A percentile compares a stretch with the other conserved stretches of the same genome.
phyloP scores from a whole-genome alignment of 192 early-diverging fungal genomes.

The Obelidium mucronatum region DNA sequence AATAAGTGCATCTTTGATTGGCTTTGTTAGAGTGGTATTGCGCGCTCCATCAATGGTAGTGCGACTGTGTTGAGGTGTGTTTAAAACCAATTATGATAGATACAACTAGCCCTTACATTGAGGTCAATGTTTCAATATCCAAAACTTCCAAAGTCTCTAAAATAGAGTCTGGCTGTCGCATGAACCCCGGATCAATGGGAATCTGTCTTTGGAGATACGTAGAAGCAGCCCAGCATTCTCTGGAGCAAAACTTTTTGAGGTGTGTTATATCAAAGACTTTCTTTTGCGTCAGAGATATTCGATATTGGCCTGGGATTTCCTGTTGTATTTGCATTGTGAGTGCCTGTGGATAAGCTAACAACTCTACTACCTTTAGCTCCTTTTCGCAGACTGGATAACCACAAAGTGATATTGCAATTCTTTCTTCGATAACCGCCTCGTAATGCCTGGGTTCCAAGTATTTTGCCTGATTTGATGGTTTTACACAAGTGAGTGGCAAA shows the following conservation, averaged over 20 bases:
- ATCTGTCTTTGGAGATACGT: slow-evolving; percentile 77
- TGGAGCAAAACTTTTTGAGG: slow-evolving; percentile 73
- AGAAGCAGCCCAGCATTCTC: slow-evolving; percentile 74
- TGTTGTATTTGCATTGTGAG: slow-evolving; percentile 33
- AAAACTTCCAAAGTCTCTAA: slow-evolving; percentile 4
- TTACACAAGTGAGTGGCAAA: too few species aligned
- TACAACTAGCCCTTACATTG: neutral
- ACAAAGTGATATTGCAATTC: slow-evolving; percentile 57
- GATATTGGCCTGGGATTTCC: slow-evolving; percentile 63
- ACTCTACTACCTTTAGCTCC: slow-evolving; percentile 45
- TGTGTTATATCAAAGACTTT: slow-evolving; percentile 83
- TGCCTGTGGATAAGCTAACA: neutral
- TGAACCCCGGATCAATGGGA: slow-evolving; percentile 77
- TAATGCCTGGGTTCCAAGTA: slow-evolving; percentile 33
- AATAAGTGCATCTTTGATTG: neutral
- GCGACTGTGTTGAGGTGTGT: neutral
- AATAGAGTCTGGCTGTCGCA: slow-evolving; percentile 38
- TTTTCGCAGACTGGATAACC: slow-evolving; percentile 83
- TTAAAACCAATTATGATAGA: neutral
- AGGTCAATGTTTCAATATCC: neutral
- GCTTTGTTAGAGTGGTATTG: neutral
- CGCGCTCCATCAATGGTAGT: neutral
- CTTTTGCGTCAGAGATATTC: slow-evolving; percentile 78
- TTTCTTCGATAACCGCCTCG: neutral
- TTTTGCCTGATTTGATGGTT: slow-evolving; percentile 12